Percentiles rank a stretch among this genome's conserved stretches.
Conservation (phyloP, 2,329 filamentous ascomycete genomes). For the Alternaria gaisen region DNA sequence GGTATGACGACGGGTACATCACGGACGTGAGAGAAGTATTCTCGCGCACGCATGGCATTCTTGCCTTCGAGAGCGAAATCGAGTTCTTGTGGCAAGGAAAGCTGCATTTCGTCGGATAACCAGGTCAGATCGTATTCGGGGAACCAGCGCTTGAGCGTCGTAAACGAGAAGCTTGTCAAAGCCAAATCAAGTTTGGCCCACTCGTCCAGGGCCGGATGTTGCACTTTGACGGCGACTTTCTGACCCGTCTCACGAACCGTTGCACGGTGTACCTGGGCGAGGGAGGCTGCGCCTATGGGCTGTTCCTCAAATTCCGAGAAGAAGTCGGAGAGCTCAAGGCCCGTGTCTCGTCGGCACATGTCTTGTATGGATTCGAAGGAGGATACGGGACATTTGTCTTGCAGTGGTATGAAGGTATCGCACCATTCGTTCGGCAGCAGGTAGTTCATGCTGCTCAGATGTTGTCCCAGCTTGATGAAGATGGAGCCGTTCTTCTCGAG, state of each 20-base stretch:
- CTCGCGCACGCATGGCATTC: slow-evolving; percentile 81
- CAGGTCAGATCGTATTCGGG: slow-evolving; percentile 98
- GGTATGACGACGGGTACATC: slow-evolving; percentile 87
- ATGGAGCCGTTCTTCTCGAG: slow-evolving; percentile 97
- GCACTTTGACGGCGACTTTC: slow-evolving; percentile 94
- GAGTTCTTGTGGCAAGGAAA: slow-evolving; percentile 87
- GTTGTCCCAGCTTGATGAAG: slow-evolving; percentile 97
- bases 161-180: slow-evolving; percentile 88
- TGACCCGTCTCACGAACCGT: slow-evolving; percentile 82
- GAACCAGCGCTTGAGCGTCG: slow-evolving; percentile 89
- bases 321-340: slow-evolving; percentile 77
- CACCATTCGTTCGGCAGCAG: slow-evolving; percentile 92
- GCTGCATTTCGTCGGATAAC: slow-evolving; percentile 92
- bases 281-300: slow-evolving; percentile 90
- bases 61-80: slow-evolving; percentile 86
- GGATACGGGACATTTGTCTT: slow-evolving; percentile 94
- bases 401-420: slow-evolving; percentile 91
- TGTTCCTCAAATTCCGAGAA: slow-evolving; percentile 83
- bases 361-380: slow-evolving; percentile 84
- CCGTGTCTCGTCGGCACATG: slow-evolving; percentile 88
- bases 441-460: slow-evolving; percentile 96
- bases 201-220: slow-evolving; percentile 87
- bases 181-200: slow-evolving; percentile 90
- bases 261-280: slow-evolving; percentile 93
- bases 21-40: slow-evolving; percentile 79